These are phyloP conservation scores for Aechmea fasciata DNA, from an alignment of 176 grass and related monocot species.

Conservation along the genomic window DNA sequence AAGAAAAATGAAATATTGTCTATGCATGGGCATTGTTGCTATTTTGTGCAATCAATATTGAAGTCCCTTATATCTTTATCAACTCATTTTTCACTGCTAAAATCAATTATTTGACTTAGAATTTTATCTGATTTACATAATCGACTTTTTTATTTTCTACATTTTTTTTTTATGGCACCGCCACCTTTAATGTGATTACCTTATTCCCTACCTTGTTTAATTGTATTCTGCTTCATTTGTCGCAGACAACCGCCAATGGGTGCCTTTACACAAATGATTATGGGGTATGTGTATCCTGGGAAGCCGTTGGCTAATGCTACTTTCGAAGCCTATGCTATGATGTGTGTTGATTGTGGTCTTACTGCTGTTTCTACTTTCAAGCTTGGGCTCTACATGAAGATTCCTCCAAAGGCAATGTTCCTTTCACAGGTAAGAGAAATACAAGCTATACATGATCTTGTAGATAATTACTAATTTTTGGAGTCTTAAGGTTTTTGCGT, in stretches of 20 bases:
- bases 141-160: too few species aligned
- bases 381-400: conserved; percentile 6
- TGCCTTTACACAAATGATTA: conserved; percentile 2
- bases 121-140: too few species aligned
- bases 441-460: neutral
- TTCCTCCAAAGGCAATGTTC: conserved; percentile 19
- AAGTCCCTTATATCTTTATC: too few species aligned
- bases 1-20: too few species aligned
- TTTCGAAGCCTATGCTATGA: conserved; percentile 2
- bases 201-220: too few species aligned
- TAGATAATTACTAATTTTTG: neutral
- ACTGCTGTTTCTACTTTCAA: conserved; percentile 3
- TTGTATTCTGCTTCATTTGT: neutral
- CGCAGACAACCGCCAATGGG: neutral
- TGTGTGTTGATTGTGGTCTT: neutral
- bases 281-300: conserved; percentile 14
- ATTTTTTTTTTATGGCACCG: too few species aligned
- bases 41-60: too few species aligned
- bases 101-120: too few species aligned
- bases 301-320: conserved; percentile 16
- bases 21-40: neutral
- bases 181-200: too few species aligned
- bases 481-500: neutral
- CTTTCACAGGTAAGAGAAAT: conserved; percentile 1
- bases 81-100: too few species aligned